Percentiles rank a stretch among this genome's conserved stretches.
Evolutionary conservation across 148 eudicot species (phyloP).

Genomic region (Beta vulgaris): DNA sequence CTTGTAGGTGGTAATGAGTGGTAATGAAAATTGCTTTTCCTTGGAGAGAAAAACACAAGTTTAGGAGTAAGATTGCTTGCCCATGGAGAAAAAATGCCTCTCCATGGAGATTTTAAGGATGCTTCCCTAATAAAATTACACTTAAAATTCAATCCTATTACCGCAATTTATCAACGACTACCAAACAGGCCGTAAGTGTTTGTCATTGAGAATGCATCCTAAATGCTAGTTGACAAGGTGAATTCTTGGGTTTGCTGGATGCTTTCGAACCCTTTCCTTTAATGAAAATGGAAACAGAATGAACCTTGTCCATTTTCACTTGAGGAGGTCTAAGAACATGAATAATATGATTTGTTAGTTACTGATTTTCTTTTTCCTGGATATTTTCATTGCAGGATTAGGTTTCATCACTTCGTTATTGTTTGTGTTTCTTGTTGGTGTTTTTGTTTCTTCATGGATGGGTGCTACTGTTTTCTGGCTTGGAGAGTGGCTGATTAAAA

Average conservation of each 20-base stretch:
- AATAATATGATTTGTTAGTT: not conserved
- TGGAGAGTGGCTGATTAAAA: conserved; percentile 83
- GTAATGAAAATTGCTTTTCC: too few relatives aligned
- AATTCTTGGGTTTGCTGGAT: not conserved
- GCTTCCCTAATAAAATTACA: too few relatives aligned
- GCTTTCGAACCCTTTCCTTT: not conserved
- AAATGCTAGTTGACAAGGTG: not conserved
- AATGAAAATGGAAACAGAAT: not conserved
- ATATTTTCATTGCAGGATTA: conserved; percentile 59
- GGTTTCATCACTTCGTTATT: conserved; percentile 80
- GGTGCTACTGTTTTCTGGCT: conserved; percentile 89
- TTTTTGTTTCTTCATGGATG: conserved; percentile 90
- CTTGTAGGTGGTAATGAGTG: too few relatives aligned
- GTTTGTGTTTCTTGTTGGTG: conserved; percentile 84
- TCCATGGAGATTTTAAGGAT: too few relatives aligned
- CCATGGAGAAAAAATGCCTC: too few relatives aligned
- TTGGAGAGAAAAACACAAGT: too few relatives aligned
- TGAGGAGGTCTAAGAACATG: not conserved
- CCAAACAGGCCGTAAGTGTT: too few relatives aligned
- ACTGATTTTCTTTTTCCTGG: not conserved
- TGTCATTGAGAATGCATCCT: not conserved
- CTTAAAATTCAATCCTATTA: too few relatives aligned
- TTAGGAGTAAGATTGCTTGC: too few relatives aligned
- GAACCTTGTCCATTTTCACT: not conserved
- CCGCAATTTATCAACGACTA: too few relatives aligned